These are phyloP conservation scores for Urtica urens DNA, from an alignment of 306 rosid species.

Conservation along the genomic window DNA sequence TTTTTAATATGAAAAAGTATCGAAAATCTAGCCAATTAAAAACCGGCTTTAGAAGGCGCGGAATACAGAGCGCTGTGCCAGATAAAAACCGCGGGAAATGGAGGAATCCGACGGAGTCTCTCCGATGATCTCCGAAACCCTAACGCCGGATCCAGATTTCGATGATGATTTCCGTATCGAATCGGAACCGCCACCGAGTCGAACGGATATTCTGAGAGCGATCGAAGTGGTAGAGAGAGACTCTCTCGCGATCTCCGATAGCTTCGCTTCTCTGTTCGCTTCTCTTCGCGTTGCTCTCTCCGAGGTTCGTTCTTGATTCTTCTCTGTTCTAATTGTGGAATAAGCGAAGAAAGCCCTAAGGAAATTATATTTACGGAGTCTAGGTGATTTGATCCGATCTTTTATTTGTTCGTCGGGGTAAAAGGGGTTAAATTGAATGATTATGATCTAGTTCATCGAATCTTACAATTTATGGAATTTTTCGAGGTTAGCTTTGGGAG, in stretches of 20 bases:
- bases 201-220: slow-evolving; percentile 42
- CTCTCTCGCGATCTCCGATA: slow-evolving; percentile 63
- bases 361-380: no score
- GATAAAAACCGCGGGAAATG: slow-evolving; percentile 25
- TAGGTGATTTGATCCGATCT: no score
- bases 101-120: slow-evolving; percentile 2
- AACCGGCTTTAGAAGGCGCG: no score
- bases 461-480: no score
- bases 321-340: slow-evolving; percentile 9
- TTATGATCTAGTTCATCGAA: no score
- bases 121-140: slow-evolving; percentile 23
- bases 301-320: slow-evolving; percentile 26
- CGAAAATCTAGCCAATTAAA: no score
- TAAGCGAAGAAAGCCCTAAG: slow-evolving; percentile 2
- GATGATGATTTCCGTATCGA: slow-evolving; percentile 11
- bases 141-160: slow-evolving; percentile 14
- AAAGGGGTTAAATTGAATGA: no score
- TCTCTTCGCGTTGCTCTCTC: slow-evolving; percentile 71
- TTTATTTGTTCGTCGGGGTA: no score
- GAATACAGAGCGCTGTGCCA: no score
- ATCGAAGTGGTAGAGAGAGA: slow-evolving; percentile 67
- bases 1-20: no score
- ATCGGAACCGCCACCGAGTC: slow-evolving; percentile 21
- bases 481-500: no score
- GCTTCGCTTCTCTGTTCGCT: slow-evolving; percentile 66